Percentiles rank a stretch among this genome's conserved stretches.
Evolutionary conservation across 768 basidiomycete species (phyloP).

Genomic region (Boletus vinaceobasis): DNA sequence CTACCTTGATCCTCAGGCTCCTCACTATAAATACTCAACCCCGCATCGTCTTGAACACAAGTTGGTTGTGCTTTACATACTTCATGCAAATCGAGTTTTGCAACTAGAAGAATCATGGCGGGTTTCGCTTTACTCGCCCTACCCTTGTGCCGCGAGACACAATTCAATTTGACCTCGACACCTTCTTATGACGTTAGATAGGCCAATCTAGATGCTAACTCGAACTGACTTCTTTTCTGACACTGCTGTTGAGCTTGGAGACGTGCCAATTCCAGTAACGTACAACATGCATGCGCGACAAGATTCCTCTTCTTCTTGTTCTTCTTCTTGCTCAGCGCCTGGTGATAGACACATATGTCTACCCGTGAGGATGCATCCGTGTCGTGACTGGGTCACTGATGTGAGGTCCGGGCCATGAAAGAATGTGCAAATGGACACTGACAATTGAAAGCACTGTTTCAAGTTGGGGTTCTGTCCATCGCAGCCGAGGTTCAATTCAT

Average conservation of each 20-base stretch:
- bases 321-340: constrained; percentile 61
- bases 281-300: constrained; percentile 49
- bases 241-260: constrained; percentile 40
- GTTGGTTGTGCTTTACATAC: neutral
- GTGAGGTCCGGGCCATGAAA: neutral
- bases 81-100: constrained; percentile 16
- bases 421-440: constrained; percentile 20
- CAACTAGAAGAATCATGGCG: constrained; percentile 14
- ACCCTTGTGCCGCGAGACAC: constrained; percentile 18
- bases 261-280: constrained; percentile 51
- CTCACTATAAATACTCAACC: neutral
- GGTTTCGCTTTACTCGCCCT: constrained; percentile 9
- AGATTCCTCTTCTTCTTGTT: constrained; percentile 50
- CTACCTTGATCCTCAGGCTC: constrained; percentile 17
- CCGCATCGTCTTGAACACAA: neutral
- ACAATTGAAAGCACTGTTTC: constrained; percentile 54
- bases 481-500: constrained; percentile 58
- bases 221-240: constrained; percentile 41
- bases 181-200: constrained; percentile 26
- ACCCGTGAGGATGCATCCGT: constrained; percentile 39
- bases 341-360: constrained; percentile 56
- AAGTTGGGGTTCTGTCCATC: constrained; percentile 73
- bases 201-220: neutral
- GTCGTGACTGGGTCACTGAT: constrained; percentile 35
- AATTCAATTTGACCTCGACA: constrained; percentile 44